These are phyloP conservation scores for Quercus engelmannii DNA, from an alignment of 306 rosid species.

Conservation along the genomic window DNA sequence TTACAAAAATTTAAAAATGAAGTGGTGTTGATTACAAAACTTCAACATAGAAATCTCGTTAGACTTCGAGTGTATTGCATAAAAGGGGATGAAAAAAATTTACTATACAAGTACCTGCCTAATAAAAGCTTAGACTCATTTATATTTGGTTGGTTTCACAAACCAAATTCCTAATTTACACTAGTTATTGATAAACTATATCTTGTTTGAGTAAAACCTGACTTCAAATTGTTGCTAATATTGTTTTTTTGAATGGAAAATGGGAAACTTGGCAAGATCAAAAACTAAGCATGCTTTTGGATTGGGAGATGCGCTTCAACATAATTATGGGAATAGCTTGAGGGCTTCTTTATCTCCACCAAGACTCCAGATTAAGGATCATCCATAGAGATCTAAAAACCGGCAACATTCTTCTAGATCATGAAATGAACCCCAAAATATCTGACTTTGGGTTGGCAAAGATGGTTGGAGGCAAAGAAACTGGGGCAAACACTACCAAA, in stretches of 20 bases:
- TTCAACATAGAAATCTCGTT: no score
- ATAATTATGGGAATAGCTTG: constrained; percentile 36
- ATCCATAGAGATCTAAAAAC: constrained; percentile 18
- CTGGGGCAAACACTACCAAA: constrained; percentile 22
- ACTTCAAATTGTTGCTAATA: neutral
- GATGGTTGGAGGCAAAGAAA: constrained; percentile 29
- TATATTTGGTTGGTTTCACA: constrained; percentile 38
- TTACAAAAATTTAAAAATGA: no score
- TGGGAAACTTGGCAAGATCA: constrained; percentile 12
- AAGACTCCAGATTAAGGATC: no score
- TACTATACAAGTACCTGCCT: constrained; percentile 36
- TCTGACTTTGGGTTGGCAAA: constrained; percentile 32
- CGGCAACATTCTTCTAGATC: constrained; percentile 26
- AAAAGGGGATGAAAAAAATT: neutral
- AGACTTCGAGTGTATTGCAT: no score
- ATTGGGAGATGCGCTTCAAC: constrained; percentile 28
- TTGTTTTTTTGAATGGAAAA: no score
- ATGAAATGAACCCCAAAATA: neutral
- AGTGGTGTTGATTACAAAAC: no score
- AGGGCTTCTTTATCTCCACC: constrained; percentile 4
- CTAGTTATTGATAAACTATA: neutral
- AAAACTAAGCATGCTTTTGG: neutral
- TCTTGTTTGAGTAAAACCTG: neutral
- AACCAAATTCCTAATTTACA: neutral
- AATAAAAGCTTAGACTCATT: constrained; percentile 18